Base-by-base conservation (phyloP, 2,329 filamentous ascomycete species). In the Botrytis paeoniae region DNA sequence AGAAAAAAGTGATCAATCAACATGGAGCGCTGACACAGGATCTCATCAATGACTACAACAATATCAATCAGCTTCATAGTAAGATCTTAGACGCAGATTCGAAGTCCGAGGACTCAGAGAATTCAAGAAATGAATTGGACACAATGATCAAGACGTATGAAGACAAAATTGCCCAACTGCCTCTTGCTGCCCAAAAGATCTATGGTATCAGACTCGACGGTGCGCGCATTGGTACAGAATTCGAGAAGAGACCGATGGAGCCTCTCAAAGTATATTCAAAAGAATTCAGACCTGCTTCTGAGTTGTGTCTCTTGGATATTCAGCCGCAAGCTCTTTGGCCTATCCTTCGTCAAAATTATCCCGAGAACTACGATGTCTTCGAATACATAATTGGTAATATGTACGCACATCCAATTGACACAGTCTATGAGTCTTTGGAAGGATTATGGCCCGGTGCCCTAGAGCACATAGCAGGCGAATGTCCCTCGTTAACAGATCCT, bases 221-320 rank as follows among this genome's bases (percentile, higher is more conserved):
- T 68, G 65, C 48, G 35, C 65, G 65, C 25, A 57, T 68, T 39
- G 22, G 35, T 68, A 68, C 48, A 22, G 48, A 68, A 68, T 68
- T 68, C 9, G 62, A 54, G 51, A 72, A 72, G 1, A 89, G 94
- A 25, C 82, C 84, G 2, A 89, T 89, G 78, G 93, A 97, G 78
- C 92, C 93, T 0, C 84, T 97, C 25, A 81, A 84, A 37, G 86
- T 88, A 4, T 74, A 84, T 7, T 69, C 81, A 0, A 78, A 86
- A 0, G 94, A 97, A 76, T 91, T 93, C 78, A 93, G 86, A 80
- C 93, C 93, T 1, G 84, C 86, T 37, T 81, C 85, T 14, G 83
- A 85, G 10, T 84, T 89, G 72, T 82, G 84, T 18, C 86, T 95
- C 5, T 80, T 94, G 25, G 92, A 94, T 80, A 84, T 93, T 73